Evolutionary conservation across 2,329 filamentous ascomycete genomes (phyloP).

Genomic region (Trichoderma gracile): DNA sequence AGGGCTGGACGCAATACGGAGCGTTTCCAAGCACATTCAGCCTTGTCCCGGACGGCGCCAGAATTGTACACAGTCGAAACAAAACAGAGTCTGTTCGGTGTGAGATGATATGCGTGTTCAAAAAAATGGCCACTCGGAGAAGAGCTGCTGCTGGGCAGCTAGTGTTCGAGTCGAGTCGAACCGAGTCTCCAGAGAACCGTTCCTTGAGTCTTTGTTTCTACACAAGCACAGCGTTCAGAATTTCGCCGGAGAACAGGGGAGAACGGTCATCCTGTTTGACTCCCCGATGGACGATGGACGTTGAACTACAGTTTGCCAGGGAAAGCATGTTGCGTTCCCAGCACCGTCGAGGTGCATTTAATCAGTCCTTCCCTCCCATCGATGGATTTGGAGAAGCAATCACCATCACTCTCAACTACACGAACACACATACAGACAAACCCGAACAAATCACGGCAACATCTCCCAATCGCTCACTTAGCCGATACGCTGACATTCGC

Average conservation of each 20-base stretch:
- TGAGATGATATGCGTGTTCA: no score
- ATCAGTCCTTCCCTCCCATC: not conserved
- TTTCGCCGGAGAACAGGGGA: not conserved
- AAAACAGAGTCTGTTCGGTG: not conserved
- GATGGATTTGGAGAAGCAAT: not conserved
- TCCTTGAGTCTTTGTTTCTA: not conserved
- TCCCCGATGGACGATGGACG: not conserved
- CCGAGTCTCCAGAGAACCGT: no score
- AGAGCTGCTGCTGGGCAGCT: no score
- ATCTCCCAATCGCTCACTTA: no score
- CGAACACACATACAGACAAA: not conserved
- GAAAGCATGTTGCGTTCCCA: no score
- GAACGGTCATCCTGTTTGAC: not conserved
- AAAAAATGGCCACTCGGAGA: no score
- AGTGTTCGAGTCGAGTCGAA: no score
- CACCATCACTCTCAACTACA: not conserved
- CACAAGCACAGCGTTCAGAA: not conserved
- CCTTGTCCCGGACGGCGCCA: not conserved
- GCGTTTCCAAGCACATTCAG: no score
- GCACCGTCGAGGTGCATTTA: not conserved
- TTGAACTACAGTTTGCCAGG: no score
- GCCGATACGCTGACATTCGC: not conserved
- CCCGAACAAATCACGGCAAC: not conserved
- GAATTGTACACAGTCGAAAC: not conserved
- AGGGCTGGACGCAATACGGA: not conserved